Evolutionary conservation across 148 eudicot species (phyloP).

Genomic region (Vaccinium darrowii): DNA sequence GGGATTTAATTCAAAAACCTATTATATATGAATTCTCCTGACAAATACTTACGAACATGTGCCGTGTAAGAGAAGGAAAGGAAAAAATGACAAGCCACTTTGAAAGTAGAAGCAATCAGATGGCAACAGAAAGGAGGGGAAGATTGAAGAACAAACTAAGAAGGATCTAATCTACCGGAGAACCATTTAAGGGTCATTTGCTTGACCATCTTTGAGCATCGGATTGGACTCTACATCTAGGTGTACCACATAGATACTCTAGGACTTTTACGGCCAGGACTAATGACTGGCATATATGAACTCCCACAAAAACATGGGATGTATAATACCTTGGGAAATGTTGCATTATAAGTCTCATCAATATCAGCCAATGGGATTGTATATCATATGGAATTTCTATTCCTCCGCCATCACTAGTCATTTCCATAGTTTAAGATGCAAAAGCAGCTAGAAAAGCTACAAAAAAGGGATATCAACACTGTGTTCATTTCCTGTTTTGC

Average conservation of each 20-base stretch:
- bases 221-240: not conserved
- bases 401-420: not conserved
- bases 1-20: not conserved
- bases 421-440: not conserved
- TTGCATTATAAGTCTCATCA: not conserved
- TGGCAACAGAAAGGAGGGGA: not conserved
- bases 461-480: no score
- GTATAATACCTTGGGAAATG: not conserved
- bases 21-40: not conserved
- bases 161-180: not conserved
- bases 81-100: not conserved
- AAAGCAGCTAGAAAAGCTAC: not conserved
- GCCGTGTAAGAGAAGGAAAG: not conserved
- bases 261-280: not conserved
- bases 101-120: not conserved
- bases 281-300: not conserved
- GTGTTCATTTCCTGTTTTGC: no score
- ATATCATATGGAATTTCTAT: not conserved
- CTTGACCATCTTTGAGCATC: not conserved
- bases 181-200: not conserved
- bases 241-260: not conserved
- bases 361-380: not conserved
- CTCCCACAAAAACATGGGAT: not conserved
- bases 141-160: not conserved
- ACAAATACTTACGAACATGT: not conserved